Conservation (phyloP, 1,284 basidiomycete species). For the Ceratobasidium papillatum region DNA sequence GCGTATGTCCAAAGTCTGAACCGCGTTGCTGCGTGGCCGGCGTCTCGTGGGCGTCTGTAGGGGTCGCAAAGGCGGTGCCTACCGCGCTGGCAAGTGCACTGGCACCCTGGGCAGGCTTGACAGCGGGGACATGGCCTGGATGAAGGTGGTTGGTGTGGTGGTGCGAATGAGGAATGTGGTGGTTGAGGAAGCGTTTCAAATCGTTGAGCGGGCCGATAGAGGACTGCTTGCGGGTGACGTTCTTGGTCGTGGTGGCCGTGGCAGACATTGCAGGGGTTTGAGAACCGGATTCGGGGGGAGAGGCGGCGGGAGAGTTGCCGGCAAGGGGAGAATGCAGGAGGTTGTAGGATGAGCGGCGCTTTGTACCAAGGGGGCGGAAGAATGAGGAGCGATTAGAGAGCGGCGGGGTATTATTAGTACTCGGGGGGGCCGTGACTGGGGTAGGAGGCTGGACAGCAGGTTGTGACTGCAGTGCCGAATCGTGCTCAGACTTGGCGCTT, state of each 20-base stretch:
- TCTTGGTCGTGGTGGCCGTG: slow-evolving; percentile 13
- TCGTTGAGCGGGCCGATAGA: slow-evolving; percentile 76
- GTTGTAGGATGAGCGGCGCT: slow-evolving; percentile 37
- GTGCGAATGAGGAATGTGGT: slow-evolving; percentile 74
- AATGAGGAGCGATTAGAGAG: slow-evolving; percentile 22
- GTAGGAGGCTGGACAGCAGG: not conserved
- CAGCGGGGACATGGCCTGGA: slow-evolving; percentile 33
- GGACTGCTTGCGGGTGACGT: slow-evolving; percentile 35
- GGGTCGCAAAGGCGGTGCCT: slow-evolving; percentile 44
- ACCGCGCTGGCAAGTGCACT: slow-evolving; percentile 41
- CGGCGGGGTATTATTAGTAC: slow-evolving; percentile 7
- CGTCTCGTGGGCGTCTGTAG: slow-evolving; percentile 51
- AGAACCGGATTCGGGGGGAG: slow-evolving; percentile 35
- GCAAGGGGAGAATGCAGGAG: slow-evolving; percentile 32
- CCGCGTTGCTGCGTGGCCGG: slow-evolving; percentile 54
- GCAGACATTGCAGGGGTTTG: slow-evolving; percentile 36
- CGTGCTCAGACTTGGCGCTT: not conserved
- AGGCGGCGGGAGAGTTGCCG: slow-evolving; percentile 30
- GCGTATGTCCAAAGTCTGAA: slow-evolving; percentile 49
- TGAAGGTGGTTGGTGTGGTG: slow-evolving; percentile 24
- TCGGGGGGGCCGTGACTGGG: not conserved
- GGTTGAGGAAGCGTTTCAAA: slow-evolving; percentile 90
- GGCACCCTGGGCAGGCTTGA: slow-evolving; percentile 43
- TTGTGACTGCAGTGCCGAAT: not conserved
- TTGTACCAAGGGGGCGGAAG: slow-evolving; percentile 34